Conservation (phyloP, 192 early-diverging fungal species). For the Paraglomus occultum region DNA sequence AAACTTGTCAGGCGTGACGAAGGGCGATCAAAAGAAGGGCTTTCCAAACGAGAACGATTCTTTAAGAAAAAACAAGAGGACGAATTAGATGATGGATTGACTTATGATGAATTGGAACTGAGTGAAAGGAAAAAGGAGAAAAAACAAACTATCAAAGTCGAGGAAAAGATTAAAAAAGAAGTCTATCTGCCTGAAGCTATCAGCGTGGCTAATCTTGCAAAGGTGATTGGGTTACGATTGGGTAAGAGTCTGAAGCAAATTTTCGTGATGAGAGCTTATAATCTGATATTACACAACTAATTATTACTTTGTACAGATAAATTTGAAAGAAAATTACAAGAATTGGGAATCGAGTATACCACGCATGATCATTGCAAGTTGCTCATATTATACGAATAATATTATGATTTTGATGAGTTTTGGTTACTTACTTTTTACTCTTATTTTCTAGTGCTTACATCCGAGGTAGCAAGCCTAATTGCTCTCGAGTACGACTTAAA, state of each 20-base stretch:
- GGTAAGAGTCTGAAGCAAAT: slow-evolving; percentile 35
- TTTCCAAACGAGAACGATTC: no score
- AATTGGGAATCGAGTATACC: slow-evolving; percentile 79
- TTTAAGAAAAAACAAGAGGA: no score
- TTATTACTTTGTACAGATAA: background rate
- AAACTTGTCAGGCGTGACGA: no score
- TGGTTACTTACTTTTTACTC: background rate
- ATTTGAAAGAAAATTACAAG: slow-evolving; percentile 68
- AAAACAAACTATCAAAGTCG: background rate
- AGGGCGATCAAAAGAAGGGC: no score
- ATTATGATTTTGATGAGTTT: background rate
- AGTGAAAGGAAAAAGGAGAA: slow-evolving; percentile 11
- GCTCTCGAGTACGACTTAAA: slow-evolving; percentile 86
- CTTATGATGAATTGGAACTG: no score
- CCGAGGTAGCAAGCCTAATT: slow-evolving; percentile 85
- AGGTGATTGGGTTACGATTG: slow-evolving; percentile 71
- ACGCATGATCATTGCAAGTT: slow-evolving; percentile 36
- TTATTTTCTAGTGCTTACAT: slow-evolving; percentile 56
- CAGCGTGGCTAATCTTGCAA: slow-evolving; percentile 77
- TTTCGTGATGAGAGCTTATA: slow-evolving; percentile 63
- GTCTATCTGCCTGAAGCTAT: slow-evolving; percentile 79
- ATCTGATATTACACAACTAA: slow-evolving; percentile 25
- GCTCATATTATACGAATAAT: background rate
- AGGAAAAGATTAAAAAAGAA: slow-evolving; percentile 51
- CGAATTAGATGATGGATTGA: no score